These are phyloP conservation scores for Diplodia seriata DNA, from an alignment of 2,329 filamentous ascomycete species.

Conservation along the genomic window DNA sequence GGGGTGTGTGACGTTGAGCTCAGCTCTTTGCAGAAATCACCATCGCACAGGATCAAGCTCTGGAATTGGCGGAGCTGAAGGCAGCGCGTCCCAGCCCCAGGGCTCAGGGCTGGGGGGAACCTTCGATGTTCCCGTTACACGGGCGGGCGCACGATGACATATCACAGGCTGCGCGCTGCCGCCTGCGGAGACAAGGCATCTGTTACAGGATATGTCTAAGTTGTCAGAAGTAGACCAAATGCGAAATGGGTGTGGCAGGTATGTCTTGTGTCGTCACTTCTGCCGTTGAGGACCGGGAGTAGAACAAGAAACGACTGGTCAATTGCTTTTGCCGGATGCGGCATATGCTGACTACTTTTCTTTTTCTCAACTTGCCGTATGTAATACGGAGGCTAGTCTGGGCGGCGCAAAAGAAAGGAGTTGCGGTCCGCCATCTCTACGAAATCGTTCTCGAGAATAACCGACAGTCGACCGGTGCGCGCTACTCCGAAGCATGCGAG, in stretches of 20 bases:
- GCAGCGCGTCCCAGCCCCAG: constrained; percentile 1
- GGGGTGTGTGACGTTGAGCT: neutral
- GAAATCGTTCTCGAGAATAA: neutral
- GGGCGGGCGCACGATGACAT: constrained; percentile 19
- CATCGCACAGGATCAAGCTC: constrained; percentile 14
- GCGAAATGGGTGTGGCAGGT: neutral
- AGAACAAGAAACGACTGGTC: neutral
- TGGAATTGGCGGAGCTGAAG: constrained; percentile 28
- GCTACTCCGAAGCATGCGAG: neutral
- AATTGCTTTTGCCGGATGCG: neutral
- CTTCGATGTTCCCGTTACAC: constrained; percentile 14
- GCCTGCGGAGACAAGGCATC: constrained; percentile 10
- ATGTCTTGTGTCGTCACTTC: neutral
- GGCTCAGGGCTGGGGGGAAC: neutral
- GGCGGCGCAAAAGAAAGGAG: constrained; percentile 20
- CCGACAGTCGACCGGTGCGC: neutral
- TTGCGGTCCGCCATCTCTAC: neutral
- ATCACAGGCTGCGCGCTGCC: constrained; percentile 14
- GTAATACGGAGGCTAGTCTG: neutral
- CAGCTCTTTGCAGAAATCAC: neutral
- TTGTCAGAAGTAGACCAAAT: constrained; percentile 3
- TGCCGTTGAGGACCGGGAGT: neutral
- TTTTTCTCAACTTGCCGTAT: constrained; percentile 3
- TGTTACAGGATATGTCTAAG: constrained; percentile 21
- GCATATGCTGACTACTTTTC: neutral